These are phyloP conservation scores for Ostreobium quekettii DNA, from an alignment of 139 green algal genomes.

Conservation along the genomic window DNA sequence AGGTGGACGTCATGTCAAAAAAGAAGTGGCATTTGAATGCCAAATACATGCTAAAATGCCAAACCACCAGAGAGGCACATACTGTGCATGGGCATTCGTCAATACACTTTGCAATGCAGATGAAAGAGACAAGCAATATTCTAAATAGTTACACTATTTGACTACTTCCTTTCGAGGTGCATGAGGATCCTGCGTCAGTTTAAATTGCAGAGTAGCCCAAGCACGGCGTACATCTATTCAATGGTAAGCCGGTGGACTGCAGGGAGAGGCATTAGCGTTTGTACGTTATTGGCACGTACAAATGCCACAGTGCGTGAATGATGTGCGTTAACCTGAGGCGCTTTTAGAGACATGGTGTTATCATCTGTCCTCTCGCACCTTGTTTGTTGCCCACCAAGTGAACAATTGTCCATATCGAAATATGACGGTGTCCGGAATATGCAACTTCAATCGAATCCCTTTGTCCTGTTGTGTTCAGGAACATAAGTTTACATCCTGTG, in stretches of 20 bases:
- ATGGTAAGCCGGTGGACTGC: too few relatives aligned
- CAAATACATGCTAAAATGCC: too few relatives aligned
- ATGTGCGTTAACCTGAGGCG: too few relatives aligned
- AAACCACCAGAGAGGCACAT: too few relatives aligned
- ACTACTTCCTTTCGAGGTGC: too few relatives aligned
- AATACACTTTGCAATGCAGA: not conserved
- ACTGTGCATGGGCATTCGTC: not conserved
- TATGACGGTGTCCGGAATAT: slow-evolving; percentile 48
- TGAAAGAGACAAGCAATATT: not conserved
- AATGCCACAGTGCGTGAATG: too few relatives aligned
- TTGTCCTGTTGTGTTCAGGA: slow-evolving; percentile 33
- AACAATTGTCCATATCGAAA: slow-evolving; percentile 36
- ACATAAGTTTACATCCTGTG: not conserved
- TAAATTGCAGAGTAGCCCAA: too few relatives aligned
- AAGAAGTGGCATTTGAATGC: too few relatives aligned
- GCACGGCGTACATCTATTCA: too few relatives aligned
- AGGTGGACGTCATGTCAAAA: not conserved
- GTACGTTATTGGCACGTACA: not conserved
- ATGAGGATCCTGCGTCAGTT: too few relatives aligned
- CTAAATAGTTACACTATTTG: not conserved
- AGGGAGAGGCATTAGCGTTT: not conserved
- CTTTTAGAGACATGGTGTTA: too few relatives aligned
- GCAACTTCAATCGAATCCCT: slow-evolving; percentile 40
- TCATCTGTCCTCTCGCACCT: slow-evolving; percentile 27
- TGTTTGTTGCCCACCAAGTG: slow-evolving; percentile 43